These are phyloP conservation scores for Crithidia fasciculata DNA, from an alignment of 208 protist species.

Conservation along the genomic window DNA sequence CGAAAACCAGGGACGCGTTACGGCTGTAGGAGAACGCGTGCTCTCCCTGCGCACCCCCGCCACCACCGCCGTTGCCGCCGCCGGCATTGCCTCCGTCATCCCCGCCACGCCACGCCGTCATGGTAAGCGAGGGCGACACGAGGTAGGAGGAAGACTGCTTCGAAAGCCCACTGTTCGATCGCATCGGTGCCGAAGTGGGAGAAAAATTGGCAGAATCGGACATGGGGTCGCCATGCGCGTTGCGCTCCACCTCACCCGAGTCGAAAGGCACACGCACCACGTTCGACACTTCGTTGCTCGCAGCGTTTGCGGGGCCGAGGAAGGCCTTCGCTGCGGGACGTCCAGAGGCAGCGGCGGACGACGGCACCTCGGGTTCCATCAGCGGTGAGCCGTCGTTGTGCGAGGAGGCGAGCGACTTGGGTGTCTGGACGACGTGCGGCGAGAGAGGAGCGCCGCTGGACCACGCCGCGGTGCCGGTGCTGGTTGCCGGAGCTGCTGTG, in stretches of 20 bases:
- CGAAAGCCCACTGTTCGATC: neutral
- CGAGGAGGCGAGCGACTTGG: neutral
- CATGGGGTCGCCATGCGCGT: neutral
- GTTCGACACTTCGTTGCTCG: neutral
- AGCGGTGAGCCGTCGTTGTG: slow-evolving; percentile 2
- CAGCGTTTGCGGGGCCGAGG: neutral
- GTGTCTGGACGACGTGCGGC: neutral
- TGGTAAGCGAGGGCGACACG: slow-evolving; percentile 5
- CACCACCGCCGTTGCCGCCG: neutral
- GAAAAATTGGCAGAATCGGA: neutral
- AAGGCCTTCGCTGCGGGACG: neutral
- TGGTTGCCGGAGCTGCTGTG: too few species aligned
- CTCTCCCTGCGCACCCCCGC: neutral
- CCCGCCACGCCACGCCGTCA: slow-evolving; percentile 19
- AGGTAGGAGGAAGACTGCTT: slow-evolving; percentile 15
- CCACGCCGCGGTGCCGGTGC: neutral
- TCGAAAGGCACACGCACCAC: neutral
- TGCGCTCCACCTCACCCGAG: neutral
- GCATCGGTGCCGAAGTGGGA: neutral
- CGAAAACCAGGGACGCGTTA: slow-evolving; percentile 9
- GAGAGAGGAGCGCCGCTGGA: neutral
- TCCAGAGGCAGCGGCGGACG: neutral
- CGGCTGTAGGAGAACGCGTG: neutral
- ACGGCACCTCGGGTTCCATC: neutral
- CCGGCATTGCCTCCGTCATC: neutral